phyloP scores from a whole-genome alignment of 2,329 filamentous ascomycete genomes.

The Trichophyton rubrum region DNA sequence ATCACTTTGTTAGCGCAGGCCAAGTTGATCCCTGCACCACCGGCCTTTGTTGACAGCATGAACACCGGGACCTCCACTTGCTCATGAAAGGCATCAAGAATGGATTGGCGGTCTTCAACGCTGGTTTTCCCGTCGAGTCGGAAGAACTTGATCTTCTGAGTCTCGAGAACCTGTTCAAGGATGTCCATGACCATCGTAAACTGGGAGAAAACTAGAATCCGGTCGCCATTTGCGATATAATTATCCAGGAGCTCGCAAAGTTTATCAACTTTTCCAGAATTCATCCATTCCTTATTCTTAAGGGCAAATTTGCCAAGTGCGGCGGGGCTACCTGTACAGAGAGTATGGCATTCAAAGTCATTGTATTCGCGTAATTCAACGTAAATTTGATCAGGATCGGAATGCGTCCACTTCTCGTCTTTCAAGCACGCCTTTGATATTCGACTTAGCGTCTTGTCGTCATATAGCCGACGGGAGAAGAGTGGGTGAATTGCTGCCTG shows the following conservation, averaged over 20 bases:
- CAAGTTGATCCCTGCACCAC: conserved; percentile 93
- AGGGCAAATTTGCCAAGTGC: conserved; percentile 46
- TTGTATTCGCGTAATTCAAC: conserved; percentile 44
- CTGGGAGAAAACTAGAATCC: conserved; percentile 82
- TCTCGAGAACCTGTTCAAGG: conserved; percentile 66
- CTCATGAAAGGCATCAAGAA: conserved; percentile 76
- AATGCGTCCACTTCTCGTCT: conserved; percentile 44
- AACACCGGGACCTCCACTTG: conserved; percentile 74
- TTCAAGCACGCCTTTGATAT: conserved; percentile 68
- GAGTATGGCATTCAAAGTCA: conserved; percentile 50
- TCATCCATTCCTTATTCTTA: conserved; percentile 52
- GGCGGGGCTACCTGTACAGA: conserved; percentile 42
- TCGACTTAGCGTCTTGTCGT: conserved; percentile 58
- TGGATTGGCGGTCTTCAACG: conserved; percentile 69
- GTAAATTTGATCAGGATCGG: conserved; percentile 41
- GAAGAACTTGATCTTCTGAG: conserved; percentile 60
- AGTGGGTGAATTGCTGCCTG: conserved; percentile 88
- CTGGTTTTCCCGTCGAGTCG: conserved; percentile 77
- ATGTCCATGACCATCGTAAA: conserved; percentile 90
- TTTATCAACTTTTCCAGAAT: conserved; percentile 73
- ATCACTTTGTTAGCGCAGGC: conserved; percentile 94
- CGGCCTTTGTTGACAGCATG: conserved; percentile 81
- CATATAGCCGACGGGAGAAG: conserved; percentile 71
- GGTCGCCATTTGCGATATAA: conserved; percentile 70
- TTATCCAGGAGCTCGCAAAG: conserved; percentile 60